Conservation (phyloP, 306 rosid genomes). For the Astragalus glycyphyllos region DNA sequence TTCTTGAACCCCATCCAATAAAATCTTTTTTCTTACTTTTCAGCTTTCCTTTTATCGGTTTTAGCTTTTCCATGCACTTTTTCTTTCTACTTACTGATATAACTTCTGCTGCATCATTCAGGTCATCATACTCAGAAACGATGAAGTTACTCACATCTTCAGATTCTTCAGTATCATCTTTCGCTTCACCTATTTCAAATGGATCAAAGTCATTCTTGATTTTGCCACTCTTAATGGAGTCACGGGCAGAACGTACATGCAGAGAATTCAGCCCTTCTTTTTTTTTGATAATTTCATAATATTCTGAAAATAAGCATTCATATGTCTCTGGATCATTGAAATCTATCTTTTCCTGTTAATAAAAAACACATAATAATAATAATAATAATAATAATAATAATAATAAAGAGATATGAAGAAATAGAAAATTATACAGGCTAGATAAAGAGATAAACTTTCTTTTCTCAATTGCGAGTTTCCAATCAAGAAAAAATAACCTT, state of each 20-base stretch:
- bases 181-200: constrained; percentile 43
- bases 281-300: constrained; percentile 59
- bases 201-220: constrained; percentile 43
- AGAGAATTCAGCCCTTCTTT: constrained; percentile 60
- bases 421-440: neutral
- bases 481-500: constrained; percentile 22
- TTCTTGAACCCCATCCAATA: constrained; percentile 77
- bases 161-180: constrained; percentile 48
- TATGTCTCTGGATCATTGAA: constrained; percentile 58
- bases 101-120: constrained; percentile 42
- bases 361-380: constrained; percentile 24
- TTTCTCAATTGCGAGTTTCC: constrained; percentile 1
- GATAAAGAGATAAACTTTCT: constrained; percentile 31
- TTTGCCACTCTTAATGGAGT: constrained; percentile 48
- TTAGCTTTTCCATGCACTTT: constrained; percentile 37
- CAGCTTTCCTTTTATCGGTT: constrained; percentile 46
- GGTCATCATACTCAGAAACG: constrained; percentile 61
- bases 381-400: no score
- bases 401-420: constrained; percentile 31
- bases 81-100: constrained; percentile 41
- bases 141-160: constrained; percentile 46
- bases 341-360: constrained; percentile 62
- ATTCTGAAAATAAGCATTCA: constrained; percentile 63
- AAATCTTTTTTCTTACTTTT: constrained; percentile 59
- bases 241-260: constrained; percentile 46